Conservation (phyloP, 1,139 yeast species). For the Debaryomycetaceae sp. region DNA sequence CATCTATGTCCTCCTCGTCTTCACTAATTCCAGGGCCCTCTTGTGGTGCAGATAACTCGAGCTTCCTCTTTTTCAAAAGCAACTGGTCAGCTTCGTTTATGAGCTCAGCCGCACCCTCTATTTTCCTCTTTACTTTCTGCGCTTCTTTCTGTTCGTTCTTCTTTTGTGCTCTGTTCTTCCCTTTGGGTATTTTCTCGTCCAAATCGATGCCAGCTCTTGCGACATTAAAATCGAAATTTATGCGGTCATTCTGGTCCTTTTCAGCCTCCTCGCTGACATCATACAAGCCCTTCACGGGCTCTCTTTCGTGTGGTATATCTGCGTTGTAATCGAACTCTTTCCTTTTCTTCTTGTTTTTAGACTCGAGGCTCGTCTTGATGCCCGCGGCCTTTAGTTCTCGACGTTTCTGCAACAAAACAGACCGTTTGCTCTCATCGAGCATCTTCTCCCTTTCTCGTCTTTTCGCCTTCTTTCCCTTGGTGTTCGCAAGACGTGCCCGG, state of each 20-base stretch:
- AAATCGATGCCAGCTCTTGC: constrained; percentile 47
- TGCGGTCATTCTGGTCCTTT: constrained; percentile 34
- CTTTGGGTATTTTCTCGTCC: constrained; percentile 32
- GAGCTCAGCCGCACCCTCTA: constrained; percentile 35
- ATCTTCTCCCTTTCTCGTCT: constrained; percentile 84
- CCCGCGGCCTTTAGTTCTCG: constrained; percentile 89
- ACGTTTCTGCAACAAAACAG: constrained; percentile 76
- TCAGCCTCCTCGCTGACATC: constrained; percentile 60
- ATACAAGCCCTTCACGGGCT: constrained; percentile 68
- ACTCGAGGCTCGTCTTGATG: constrained; percentile 51
- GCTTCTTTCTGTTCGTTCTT: constrained; percentile 15
- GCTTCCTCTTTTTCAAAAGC: constrained; percentile 48
- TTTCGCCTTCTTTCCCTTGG: constrained; percentile 94
- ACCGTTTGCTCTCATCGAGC: constrained; percentile 66
- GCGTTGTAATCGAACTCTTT: constrained; percentile 77
- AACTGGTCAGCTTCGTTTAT: constrained; percentile 32
- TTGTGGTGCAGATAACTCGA: constrained; percentile 52
- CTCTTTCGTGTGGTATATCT: constrained; percentile 77
- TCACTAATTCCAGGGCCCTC: not conserved
- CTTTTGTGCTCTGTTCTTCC: constrained; percentile 23
- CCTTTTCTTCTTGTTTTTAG: constrained; percentile 46
- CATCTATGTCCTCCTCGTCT: constrained; percentile 20
- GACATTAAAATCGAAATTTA: constrained; percentile 45
- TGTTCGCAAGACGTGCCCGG: constrained; percentile 83
- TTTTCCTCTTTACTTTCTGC: constrained; percentile 16